Evolutionary conservation across 495 filamentous ascomycete genomes (phyloP).

Genomic region (Pseudevernia furfuracea): DNA sequence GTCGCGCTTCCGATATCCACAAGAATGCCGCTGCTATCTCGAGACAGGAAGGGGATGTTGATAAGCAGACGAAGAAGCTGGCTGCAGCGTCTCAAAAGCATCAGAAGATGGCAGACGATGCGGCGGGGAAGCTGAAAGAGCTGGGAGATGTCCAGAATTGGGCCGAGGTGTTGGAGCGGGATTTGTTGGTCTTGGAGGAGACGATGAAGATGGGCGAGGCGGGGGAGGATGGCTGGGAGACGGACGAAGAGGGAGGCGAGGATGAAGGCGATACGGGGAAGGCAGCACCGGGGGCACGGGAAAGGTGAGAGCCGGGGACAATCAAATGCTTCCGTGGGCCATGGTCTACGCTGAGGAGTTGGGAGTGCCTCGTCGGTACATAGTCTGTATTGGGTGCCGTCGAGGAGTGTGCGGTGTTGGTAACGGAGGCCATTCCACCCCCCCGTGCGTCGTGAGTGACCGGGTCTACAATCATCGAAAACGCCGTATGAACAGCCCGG

Average conservation of each 20-base stretch:
- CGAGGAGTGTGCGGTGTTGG: not conserved
- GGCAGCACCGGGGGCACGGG: not conserved
- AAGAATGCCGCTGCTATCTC: conserved; percentile 59
- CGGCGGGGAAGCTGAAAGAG: conserved; percentile 72
- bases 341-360: not conserved
- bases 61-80: conserved; percentile 56
- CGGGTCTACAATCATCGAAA: too few relatives aligned
- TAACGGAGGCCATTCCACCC: too few relatives aligned
- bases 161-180: conserved; percentile 92
- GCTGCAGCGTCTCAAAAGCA: conserved; percentile 64
- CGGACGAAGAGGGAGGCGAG: conserved; percentile 16
- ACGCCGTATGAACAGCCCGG: too few relatives aligned
- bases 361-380: not conserved
- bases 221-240: conserved; percentile 30
- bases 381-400: not conserved
- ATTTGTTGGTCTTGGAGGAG: conserved; percentile 83
- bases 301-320: not conserved
- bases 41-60: conserved; percentile 65
- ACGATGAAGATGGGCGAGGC: conserved; percentile 59
- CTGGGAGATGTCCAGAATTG: conserved; percentile 96
- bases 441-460: too few relatives aligned
- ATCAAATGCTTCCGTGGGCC: not conserved
- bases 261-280: not conserved
- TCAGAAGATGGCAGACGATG: conserved; percentile 58
- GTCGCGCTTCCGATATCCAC: conserved; percentile 63